phyloP scores from a whole-genome alignment of 2,329 filamentous ascomycete genomes.

The Exserohilum rostratum region DNA sequence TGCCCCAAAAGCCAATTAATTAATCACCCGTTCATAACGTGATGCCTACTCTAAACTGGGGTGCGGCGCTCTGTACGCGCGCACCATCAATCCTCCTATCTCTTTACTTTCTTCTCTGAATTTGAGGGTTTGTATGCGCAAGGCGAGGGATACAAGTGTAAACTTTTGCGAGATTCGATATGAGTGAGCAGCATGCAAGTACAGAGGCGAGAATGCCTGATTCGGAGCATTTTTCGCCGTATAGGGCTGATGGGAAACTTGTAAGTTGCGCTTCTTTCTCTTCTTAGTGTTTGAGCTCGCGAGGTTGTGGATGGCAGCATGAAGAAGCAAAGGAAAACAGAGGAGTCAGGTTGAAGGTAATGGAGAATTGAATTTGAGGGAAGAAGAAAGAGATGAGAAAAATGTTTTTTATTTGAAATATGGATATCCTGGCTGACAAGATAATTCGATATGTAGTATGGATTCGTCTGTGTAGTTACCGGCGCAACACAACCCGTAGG shows the following conservation, averaged over 20 bases:
- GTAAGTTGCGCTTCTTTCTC: slow-evolving; percentile 43
- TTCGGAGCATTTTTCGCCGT: slow-evolving; percentile 62
- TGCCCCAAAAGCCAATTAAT: not conserved
- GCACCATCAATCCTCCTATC: not conserved
- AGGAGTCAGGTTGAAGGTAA: too few species aligned
- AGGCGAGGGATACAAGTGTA: not conserved
- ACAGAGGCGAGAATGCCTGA: slow-evolving; percentile 22
- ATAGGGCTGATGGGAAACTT: slow-evolving; percentile 63
- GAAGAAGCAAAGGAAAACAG: not conserved
- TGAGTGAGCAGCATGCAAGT: slow-evolving; percentile 7
- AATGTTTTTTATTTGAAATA: not conserved
- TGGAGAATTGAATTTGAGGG: not conserved
- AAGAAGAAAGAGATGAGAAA: too few species aligned
- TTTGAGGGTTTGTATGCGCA: not conserved
- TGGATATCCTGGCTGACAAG: not conserved
- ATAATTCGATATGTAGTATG: slow-evolving; percentile 54
- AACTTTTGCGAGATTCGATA: not conserved
- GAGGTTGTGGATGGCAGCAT: too few species aligned
- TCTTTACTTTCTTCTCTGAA: not conserved
- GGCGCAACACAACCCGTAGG: slow-evolving; percentile 67
- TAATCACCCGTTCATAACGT: slow-evolving; percentile 48
- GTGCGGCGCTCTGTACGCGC: slow-evolving; percentile 22
- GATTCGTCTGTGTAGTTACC: slow-evolving; percentile 69
- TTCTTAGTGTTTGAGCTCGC: too few species aligned
- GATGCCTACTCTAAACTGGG: slow-evolving; percentile 16